Evolutionary conservation across 139 green algal genomes (phyloP), one percentile per base, ranked within the genome.

Genomic region (Gonium pectorale): DNA sequence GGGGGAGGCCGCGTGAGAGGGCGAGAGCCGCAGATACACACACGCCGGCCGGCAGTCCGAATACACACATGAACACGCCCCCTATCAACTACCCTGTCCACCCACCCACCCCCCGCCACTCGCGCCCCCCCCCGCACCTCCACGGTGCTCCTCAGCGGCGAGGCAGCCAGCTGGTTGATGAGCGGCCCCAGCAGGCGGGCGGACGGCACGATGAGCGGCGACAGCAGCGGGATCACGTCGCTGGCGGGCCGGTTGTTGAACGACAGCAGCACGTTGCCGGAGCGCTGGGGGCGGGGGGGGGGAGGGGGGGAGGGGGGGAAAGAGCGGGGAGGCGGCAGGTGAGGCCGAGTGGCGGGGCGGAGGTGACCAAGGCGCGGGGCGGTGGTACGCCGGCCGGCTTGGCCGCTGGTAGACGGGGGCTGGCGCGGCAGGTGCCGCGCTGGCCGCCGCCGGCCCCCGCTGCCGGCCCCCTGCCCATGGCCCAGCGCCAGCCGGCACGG

Each of bases 241-340:
- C 85, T 90, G 21, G 93, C 94, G 22, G 91, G 92, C 17, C 89
- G 90, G 93, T 98, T 98, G 90, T 99, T 99, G 94, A 95, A 99
- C 9, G 90, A 94, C 86, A 99, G 92, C 27, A 99, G 86, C 26
- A 96, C 89, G 85, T 98, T 98, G 80, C 95, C 96, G 5, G 89
- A 85, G 37, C 94, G 89, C 86, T 93, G 79, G 79, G 3, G 37
- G 52, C 22, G 44, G 41, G 60, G 4, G 67, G 70, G 66, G 46
- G 69, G 68, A 22, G 31, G 59, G 2, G 35, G 38, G 51, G 44
- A 43, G 49, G 22, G 49, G 60, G 24, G 0, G 70, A 31, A 13
- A 22, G 31, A 51, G 2, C 29, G 38, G 51, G 44, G 38, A 37
- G 22, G 49, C 44, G 24, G 0, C 7, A 22, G 15, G 67, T 26